Evolutionary conservation across 306 rosid species (phyloP), one percentile per base, ranked within the genome.

Genomic region (Citrullus amarus): DNA sequence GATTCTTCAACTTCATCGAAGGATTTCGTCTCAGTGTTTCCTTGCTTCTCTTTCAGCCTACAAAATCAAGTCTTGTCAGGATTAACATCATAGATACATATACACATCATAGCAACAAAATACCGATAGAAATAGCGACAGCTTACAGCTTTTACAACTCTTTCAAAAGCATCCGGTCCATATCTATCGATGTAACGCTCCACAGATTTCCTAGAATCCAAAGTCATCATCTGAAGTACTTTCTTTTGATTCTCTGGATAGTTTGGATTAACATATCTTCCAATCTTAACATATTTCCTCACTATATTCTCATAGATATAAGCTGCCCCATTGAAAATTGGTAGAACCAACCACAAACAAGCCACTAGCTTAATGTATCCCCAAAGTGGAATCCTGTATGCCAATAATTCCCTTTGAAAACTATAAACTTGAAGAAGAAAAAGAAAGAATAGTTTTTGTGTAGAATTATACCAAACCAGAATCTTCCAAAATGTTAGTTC

Each of bases 41-140:
- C 78, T 89, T 54, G 94, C 98, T 89, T 93, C 96, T 75, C 50
- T 93, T 83, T 91, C 98, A 63, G 96, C 98, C 96, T 93, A 90
- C 82, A 86, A 55, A 59, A 57, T 30, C 71, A 80, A 81, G 9
- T 41, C 20, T 48, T 12, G 25, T 6, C 76, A 34, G n/a, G 11
- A 36, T 65, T 59, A 74, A 69, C 77, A 22, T 30, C 43, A 58
- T 11, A 16, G 1, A 17, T 4, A 71, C 1, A 18, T 0, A 11
- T 6, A 12, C 13, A 3, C 0, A 0, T 0, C 4, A 22, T 22
- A 46, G n/a, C 51, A 6, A 36, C 46, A 67, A 78, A 57, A 59
- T 78, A 8, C 25, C 16, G 25, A 43, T 81, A 66, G 77, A 46
- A 1, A 76, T 46, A 71, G 7, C 1, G 6, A 1, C 25, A 55